Evolutionary conservation across 352 stramenopile species (phyloP).

Genomic region (Plasmopara halstedii): DNA sequence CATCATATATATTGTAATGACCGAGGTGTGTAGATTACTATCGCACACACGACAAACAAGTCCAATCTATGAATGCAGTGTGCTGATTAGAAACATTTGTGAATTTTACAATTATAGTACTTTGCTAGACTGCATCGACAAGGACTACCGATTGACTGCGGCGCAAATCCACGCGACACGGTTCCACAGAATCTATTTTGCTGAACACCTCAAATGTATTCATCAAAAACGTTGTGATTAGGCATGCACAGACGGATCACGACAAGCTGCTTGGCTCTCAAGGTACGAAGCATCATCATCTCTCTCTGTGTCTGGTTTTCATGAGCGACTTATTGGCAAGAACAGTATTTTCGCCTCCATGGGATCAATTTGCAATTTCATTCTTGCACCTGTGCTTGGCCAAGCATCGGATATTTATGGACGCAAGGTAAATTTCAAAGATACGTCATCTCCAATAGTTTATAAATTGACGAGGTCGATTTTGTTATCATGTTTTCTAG

Average conservation of each 20-base stretch:
- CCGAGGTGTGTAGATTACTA: slow-evolving; percentile 51
- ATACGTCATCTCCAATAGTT: too few species aligned
- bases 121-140: slow-evolving; percentile 58
- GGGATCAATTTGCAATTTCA: slow-evolving; percentile 53
- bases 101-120: slow-evolving; percentile 31
- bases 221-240: slow-evolving; percentile 7
- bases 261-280: slow-evolving; percentile 59
- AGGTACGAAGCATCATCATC: slow-evolving; percentile 22
- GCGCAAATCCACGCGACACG: slow-evolving; percentile 29
- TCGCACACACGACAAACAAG: too few species aligned
- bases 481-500: slow-evolving; percentile 17
- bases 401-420: slow-evolving; percentile 70
- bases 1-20: slow-evolving; percentile 64
- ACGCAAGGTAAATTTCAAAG: slow-evolving; percentile 53
- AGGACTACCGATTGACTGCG: slow-evolving; percentile 54
- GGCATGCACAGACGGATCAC: slow-evolving; percentile 57
- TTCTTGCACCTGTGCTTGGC: slow-evolving; percentile 61
- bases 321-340: slow-evolving; percentile 15
- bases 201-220: background rate
- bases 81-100: background rate
- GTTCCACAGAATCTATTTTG: slow-evolving; percentile 8
- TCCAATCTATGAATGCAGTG: too few species aligned
- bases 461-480: too few species aligned
- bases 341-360: slow-evolving; percentile 59
- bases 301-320: background rate